Evolutionary conservation across 352 stramenopile species (phyloP), one percentile per base, ranked within the genome.

Genomic region (Phytophthora multivora): DNA sequence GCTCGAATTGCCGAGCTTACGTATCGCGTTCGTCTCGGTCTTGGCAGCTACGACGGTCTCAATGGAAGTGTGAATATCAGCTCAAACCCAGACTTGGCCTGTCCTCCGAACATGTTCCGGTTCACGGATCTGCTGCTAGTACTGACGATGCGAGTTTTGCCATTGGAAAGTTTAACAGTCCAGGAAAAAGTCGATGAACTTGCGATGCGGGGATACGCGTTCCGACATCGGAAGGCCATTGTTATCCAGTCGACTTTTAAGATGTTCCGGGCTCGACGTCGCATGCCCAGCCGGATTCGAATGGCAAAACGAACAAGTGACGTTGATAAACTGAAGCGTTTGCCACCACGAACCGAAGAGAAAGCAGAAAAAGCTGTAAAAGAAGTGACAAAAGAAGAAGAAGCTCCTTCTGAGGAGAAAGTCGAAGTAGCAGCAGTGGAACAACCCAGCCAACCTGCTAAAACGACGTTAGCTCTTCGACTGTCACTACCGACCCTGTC

Each of bases 151-250:
- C 75, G 86, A 23, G 81, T 89, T 26, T 59, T 93, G 2, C 86
- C 83, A 4, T 52, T 89, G 6, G 83, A 91, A 11, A 83, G 83
- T 33, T 59, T 91, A 25, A 91, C 86, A 1, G 83, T 95, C 1
- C 77, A 88, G 42, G 86, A 93, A 42, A 95, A 95, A 73, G 86
- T 95, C 5, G 80, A 93, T 40, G 86, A 95, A 41, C 62, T 95
- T 1, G 83, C 83, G 0, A 82, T 92, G 18, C 79, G 82, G 19
- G 75, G 79, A 5, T 92, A 91, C 45, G 80, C 89, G 8, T 79
- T 79, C 15, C 81, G 81, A 5, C 80, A 91, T 50, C 76, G 77
- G 9, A 75, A 76, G 5, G 74, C 80, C 3, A 65, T 94, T 31
- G 72, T 68, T 19, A 84, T 94, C 33, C 86, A 94, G 49, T 77